Conservation (phyloP, 1,139 yeast genomes). For the Lodderomyces theae region DNA sequence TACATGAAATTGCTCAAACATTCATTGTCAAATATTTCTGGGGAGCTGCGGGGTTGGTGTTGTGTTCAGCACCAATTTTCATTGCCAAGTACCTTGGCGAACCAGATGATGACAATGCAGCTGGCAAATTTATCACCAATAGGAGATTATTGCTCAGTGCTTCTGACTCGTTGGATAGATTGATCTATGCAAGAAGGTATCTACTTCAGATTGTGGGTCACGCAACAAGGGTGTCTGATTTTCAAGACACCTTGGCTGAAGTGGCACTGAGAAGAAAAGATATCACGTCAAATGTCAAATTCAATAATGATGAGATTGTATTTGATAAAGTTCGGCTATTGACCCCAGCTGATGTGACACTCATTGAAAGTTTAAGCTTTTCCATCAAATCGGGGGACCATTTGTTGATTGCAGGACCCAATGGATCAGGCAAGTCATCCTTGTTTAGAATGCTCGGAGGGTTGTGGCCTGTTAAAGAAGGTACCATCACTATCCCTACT, state of each 20-base stretch:
- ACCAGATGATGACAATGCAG: slow-evolving; percentile 50
- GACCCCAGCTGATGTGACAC: slow-evolving; percentile 80
- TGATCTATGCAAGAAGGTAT: slow-evolving; percentile 81
- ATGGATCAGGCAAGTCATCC: slow-evolving; percentile 94
- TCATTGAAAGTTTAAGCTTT: slow-evolving; percentile 66
- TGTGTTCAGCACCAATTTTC: slow-evolving; percentile 89
- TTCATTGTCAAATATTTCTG: slow-evolving; percentile 89
- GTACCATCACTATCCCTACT: slow-evolving; percentile 64
- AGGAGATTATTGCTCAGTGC: slow-evolving; percentile 81
- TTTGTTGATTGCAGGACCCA: slow-evolving; percentile 88
- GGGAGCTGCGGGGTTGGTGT: slow-evolving; percentile 91
- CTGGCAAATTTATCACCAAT: slow-evolving; percentile 85
- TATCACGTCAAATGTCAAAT: slow-evolving; percentile 32
- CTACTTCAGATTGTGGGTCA: slow-evolving; percentile 84
- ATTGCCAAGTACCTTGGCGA: slow-evolving; percentile 56
- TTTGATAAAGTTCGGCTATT: slow-evolving; percentile 74
- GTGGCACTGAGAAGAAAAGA: slow-evolving; percentile 34
- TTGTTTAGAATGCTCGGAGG: slow-evolving; percentile 89
- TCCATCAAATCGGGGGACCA: slow-evolving; percentile 80
- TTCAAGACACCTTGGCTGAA: slow-evolving; percentile 61
- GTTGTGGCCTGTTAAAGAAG: slow-evolving; percentile 79
- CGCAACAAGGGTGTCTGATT: slow-evolving; percentile 69
- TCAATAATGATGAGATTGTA: slow-evolving; percentile 60
- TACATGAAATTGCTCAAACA: slow-evolving; percentile 74
- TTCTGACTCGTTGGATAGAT: slow-evolving; percentile 84